Evolutionary conservation across 2,329 filamentous ascomycete genomes (phyloP).

Genomic region (Diaporthe longicolla): DNA sequence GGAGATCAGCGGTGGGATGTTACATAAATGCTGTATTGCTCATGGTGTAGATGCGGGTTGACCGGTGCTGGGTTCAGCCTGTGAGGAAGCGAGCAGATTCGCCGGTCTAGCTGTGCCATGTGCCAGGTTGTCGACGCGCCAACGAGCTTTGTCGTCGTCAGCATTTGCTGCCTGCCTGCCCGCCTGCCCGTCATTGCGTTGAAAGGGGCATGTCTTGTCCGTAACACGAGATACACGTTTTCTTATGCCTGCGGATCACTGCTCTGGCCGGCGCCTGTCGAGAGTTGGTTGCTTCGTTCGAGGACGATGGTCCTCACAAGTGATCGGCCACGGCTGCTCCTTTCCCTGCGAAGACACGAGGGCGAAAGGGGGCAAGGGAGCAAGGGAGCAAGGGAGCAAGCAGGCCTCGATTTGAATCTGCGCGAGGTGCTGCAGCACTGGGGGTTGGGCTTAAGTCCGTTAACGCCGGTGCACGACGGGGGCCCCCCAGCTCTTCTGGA

Average conservation of each 20-base stretch:
- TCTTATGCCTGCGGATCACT: neutral
- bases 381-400: neutral
- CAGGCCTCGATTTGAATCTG: slow-evolving; percentile 12
- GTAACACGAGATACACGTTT: neutral
- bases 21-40: slow-evolving; percentile 3
- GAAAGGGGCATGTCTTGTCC: neutral
- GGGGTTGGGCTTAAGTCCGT: slow-evolving; percentile 20
- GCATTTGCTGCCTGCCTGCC: slow-evolving; percentile 15
- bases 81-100: slow-evolving; percentile 18
- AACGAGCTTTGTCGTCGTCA: slow-evolving; percentile 23
- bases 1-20: slow-evolving; percentile 27
- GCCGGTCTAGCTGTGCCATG: neutral
- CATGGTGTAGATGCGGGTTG: neutral
- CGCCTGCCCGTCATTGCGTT: neutral
- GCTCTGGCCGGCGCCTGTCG: neutral
- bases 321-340: too few relatives aligned
- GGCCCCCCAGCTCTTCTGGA: neutral
- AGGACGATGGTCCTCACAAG: neutral
- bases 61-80: slow-evolving; percentile 20
- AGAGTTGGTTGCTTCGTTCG: neutral
- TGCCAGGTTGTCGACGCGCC: neutral
- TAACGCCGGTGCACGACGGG: slow-evolving; percentile 24
- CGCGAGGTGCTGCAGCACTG: neutral
- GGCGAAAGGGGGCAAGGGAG: neutral
- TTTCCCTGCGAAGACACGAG: neutral